These are phyloP conservation scores for Claviceps spartinae DNA, from an alignment of 2,329 filamentous ascomycete species.

Conservation along the genomic window DNA sequence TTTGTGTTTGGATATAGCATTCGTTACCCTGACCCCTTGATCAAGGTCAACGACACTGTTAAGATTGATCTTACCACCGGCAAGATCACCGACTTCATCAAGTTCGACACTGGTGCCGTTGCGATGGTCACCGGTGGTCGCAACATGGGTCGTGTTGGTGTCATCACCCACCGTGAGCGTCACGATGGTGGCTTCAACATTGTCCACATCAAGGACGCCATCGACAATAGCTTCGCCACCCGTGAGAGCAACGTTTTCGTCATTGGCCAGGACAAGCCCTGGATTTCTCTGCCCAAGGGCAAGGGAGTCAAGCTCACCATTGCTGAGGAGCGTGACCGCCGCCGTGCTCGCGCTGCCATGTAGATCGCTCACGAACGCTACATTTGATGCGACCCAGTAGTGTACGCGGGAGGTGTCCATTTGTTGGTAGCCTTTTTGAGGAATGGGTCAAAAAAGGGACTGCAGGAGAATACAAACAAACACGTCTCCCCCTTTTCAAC, in stretches of 20 bases:
- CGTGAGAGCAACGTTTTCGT: conserved; percentile 99
- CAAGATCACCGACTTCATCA: conserved; percentile 97
- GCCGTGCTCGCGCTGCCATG: conserved; percentile 53
- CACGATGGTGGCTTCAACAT: conserved; percentile 99
- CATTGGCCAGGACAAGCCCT: conserved; percentile 97
- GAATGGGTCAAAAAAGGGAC: background rate
- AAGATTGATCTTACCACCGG: conserved; percentile 95
- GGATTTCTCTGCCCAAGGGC: conserved; percentile 98
- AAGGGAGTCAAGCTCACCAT: conserved; percentile 99
- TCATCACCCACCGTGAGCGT: conserved; percentile 99
- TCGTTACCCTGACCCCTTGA: conserved; percentile 93
- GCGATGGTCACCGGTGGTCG: conserved; percentile 99
- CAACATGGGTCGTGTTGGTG: conserved; percentile 99
- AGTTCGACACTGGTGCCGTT: conserved; percentile 96
- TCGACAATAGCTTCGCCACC: conserved; percentile 99
- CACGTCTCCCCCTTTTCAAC: background rate
- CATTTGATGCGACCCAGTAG: conserved; percentile 3
- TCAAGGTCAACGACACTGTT: conserved; percentile 99
- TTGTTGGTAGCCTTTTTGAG: conserved; percentile 11
- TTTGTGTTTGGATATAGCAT: conserved; percentile 47
- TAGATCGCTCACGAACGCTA: conserved; percentile 21
- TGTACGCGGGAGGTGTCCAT: conserved; percentile 4
- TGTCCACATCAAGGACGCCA: conserved; percentile 98
- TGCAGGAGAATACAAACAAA: background rate
- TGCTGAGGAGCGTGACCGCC: conserved; percentile 97